Evolutionary conservation across 2,329 filamentous ascomycete species (phyloP).

Genomic region (Claviceps africana): DNA sequence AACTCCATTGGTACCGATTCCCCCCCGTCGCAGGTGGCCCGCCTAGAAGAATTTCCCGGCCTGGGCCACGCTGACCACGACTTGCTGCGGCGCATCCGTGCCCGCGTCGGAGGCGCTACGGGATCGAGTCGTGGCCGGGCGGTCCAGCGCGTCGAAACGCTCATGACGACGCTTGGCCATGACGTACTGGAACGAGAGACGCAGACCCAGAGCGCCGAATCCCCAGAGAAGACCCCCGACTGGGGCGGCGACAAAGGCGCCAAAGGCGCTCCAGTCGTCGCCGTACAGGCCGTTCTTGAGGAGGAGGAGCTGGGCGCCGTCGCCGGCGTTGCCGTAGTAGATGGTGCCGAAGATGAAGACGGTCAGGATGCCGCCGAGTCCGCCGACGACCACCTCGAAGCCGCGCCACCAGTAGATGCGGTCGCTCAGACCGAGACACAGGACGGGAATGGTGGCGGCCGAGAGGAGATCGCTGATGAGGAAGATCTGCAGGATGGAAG

Average conservation of each 20-base stretch:
- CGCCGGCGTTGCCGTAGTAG: conserved; percentile 54
- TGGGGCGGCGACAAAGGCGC: conserved; percentile 68
- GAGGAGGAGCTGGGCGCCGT: conserved; percentile 54
- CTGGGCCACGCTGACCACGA: conserved; percentile 20
- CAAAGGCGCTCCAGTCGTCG: conserved; percentile 70
- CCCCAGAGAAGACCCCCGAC: conserved; percentile 63
- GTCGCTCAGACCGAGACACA: conserved; percentile 58
- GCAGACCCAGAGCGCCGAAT: conserved; percentile 43
- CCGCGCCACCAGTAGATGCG: conserved; percentile 65
- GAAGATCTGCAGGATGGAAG: conserved; percentile 67
- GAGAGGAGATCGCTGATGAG: conserved; percentile 70
- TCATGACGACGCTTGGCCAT: conserved; percentile 42
- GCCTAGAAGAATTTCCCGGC: conserved; percentile 41
- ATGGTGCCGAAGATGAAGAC: conserved; percentile 71
- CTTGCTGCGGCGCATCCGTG: conserved; percentile 11
- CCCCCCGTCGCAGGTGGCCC: neutral
- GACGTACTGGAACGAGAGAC: conserved; percentile 45
- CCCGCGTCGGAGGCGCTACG: conserved; percentile 2
- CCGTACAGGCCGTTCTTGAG: conserved; percentile 61
- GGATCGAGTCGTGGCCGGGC: conserved; percentile 21
- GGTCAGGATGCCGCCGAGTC: conserved; percentile 61
- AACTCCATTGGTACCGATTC: too few species aligned
- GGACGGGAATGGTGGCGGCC: conserved; percentile 58
- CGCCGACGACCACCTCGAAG: conserved; percentile 66
- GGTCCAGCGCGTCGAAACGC: conserved; percentile 55